Conservation (phyloP, 768 basidiomycete genomes). For the Grammothele lineata region DNA sequence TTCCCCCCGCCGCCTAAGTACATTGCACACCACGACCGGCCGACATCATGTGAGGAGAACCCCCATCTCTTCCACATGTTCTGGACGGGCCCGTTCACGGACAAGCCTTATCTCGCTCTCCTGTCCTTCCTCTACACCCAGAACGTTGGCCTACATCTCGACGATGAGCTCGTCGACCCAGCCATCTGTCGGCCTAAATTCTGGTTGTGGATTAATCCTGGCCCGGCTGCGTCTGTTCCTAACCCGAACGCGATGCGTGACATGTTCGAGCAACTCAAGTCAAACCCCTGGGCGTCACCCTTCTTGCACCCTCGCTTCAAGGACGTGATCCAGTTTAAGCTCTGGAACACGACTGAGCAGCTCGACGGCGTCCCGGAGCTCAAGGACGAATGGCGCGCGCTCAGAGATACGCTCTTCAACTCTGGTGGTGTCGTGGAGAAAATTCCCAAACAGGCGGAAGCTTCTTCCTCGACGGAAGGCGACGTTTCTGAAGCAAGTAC, state of each 20-base stretch:
- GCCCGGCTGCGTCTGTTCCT: conserved; percentile 87
- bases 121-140: conserved; percentile 96
- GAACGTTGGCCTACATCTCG: conserved; percentile 78
- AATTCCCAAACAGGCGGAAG: conserved; percentile 43
- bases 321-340: conserved; percentile 88
- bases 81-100: conserved; percentile 98
- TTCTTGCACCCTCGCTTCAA: conserved; percentile 92
- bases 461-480: conserved; percentile 14
- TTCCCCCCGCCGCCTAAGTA: conserved; percentile 52
- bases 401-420: conserved; percentile 78
- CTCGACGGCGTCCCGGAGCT: conserved; percentile 89
- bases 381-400: conserved; percentile 82
- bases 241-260: conserved; percentile 76
- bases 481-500: no score
- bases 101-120: conserved; percentile 95
- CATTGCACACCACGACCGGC: conserved; percentile 51
- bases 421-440: conserved; percentile 76
- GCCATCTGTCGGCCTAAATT: conserved; percentile 83
- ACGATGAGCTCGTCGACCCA: conserved; percentile 42
- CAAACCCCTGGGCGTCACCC: conserved; percentile 92
- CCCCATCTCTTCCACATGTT: conserved; percentile 97
- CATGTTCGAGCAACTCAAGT: conserved; percentile 78
- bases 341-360: conserved; percentile 99
- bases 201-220: conserved; percentile 99
- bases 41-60: conserved; percentile 69